Evolutionary conservation across 768 basidiomycete species (phyloP), one percentile per base, ranked within the genome.

Genomic region (Pleurotus giganteus): DNA sequence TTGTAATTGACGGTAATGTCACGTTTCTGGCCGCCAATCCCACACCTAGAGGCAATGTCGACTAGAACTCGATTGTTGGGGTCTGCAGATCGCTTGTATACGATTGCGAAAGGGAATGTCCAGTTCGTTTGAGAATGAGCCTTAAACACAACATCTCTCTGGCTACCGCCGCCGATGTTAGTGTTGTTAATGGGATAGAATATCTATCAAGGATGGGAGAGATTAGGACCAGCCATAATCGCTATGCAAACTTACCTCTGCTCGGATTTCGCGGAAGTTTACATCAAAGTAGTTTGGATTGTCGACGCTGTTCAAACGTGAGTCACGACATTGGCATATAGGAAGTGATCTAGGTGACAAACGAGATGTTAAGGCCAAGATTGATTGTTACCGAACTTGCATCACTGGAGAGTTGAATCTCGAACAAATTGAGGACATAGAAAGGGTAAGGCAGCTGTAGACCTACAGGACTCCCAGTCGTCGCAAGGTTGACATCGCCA

Each of bases 211-310:
- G 44, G 28, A 26, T 39, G 9, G 29, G 31, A 36, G n/a, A 42
- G 26, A 31, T 32, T n/a, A n/a, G n/a, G 2, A 47, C 36, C 29
- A 36, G n/a, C 21, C 19, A 17, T 15, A 13, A 27, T 43, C 17
- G 24, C 32, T 4, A 24, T 46, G 43, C 28, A 17, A 0, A 57
- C 69, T 50, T 66, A 87, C 87, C 36, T 85, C 68, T 3, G 85
- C 86, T 41, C 79, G 74, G 58, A 94, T 81, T 54, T 79, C 78
- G 51, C 79, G 78, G 67, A 94, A 78, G 17, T 75, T 76, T 8
- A 88, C 85, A 7, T 78, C 69, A 64, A 94, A 91, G 69, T 82
- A 91, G 66, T 93, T 93, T 26, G 91, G 91, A 62, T 94, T 94
- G 64, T 73, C 72, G 53, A 92, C 87, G 26, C 90, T 93, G 60